Evolutionary conservation across 2,329 filamentous ascomycete species (phyloP).

Genomic region (Aspergillus ruber): DNA sequence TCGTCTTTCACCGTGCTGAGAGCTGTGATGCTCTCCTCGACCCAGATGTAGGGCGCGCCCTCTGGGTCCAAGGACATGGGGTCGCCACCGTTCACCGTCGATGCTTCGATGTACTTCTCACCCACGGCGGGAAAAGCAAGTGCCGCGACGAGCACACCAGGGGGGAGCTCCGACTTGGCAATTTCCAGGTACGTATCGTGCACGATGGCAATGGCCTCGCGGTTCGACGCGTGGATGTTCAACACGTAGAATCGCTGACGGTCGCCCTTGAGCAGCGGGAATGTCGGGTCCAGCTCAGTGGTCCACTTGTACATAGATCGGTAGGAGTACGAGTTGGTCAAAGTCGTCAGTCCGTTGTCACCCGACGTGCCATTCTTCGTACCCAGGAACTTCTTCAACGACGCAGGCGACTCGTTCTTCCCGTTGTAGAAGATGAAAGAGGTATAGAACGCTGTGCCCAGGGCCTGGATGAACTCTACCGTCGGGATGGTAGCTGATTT

Average conservation of each 20-base stretch:
- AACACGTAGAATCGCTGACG: neutral
- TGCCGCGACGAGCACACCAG: neutral
- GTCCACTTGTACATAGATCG: neutral
- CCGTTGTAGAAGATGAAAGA: neutral
- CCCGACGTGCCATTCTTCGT: neutral
- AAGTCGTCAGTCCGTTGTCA: neutral
- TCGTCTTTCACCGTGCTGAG: neutral
- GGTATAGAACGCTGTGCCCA: neutral
- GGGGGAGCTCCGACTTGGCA: neutral
- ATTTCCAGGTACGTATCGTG: neutral
- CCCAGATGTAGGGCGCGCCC: slow-evolving; percentile 5
- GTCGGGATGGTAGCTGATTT: neutral
- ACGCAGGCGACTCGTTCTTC: neutral
- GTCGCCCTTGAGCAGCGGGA: neutral
- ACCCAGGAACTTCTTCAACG: neutral
- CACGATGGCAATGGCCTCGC: neutral
- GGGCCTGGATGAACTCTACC: neutral
- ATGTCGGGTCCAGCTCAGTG: neutral
- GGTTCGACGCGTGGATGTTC: neutral
- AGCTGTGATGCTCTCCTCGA: slow-evolving; percentile 4
- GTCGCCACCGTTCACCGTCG: slow-evolving; percentile 3
- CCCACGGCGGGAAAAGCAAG: slow-evolving; percentile 3
- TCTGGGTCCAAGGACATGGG: slow-evolving; percentile 1
- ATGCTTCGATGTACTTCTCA: slow-evolving; percentile 2
- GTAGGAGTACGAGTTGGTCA: neutral